Evolutionary conservation across 345 rosid genomes (phyloP).

Genomic region (Sisymbrium altissimum): DNA sequence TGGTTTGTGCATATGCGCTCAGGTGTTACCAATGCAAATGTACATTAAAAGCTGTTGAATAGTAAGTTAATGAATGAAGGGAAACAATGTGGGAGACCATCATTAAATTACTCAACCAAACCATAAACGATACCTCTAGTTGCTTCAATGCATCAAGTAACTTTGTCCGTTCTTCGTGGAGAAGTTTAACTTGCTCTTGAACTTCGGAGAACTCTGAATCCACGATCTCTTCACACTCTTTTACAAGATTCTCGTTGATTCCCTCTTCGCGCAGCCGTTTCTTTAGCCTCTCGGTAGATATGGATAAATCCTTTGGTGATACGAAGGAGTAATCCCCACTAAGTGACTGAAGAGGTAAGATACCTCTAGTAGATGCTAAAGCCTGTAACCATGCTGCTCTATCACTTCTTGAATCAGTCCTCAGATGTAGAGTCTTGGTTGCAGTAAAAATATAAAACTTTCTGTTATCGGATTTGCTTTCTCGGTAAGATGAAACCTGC

Average conservation of each 20-base stretch:
- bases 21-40: neutral
- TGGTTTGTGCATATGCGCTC: neutral
- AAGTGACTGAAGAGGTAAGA: constrained; percentile 57
- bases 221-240: constrained; percentile 86
- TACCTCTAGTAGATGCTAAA: constrained; percentile 61
- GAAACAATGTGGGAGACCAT: neutral
- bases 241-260: constrained; percentile 58
- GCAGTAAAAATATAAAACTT: constrained; percentile 90
- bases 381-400: constrained; percentile 95
- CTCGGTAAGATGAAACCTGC: constrained; percentile 95
- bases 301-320: constrained; percentile 52
- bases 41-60: neutral
- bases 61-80: neutral
- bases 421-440: constrained; percentile 90
- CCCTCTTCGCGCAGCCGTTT: constrained; percentile 70
- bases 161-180: constrained; percentile 68
- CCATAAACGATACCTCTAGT: constrained; percentile 57
- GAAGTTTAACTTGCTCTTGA: constrained; percentile 62
- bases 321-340: constrained; percentile 50
- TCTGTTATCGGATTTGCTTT: constrained; percentile 91
- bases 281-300: constrained; percentile 73
- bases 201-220: constrained; percentile 71
- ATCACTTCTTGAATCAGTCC: constrained; percentile 78
- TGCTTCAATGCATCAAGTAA: constrained; percentile 74
- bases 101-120: constrained; percentile 4